Evolutionary conservation across 371 early-diverging fungal species (phyloP), one percentile per base, ranked within the genome.

Genomic region (Apophysomyces variabilis): DNA sequence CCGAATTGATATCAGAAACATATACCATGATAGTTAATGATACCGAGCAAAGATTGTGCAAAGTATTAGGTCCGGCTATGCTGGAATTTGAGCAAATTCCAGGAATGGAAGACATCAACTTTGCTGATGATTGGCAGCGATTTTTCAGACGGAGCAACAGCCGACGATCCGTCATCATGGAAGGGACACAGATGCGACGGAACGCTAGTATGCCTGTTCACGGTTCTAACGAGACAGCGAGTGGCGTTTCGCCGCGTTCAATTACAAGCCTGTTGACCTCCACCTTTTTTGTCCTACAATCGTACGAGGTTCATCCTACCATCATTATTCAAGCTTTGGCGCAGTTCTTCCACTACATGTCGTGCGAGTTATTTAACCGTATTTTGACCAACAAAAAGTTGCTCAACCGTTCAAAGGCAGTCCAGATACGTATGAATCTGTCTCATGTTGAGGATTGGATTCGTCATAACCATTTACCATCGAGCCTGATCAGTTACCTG

Each of bases 401-500:
- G 44, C 85, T 92, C 66, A 88, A 88, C 66, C 90, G 95, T 13
- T 85, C 90, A 26, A 86, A 87, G 57, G 95, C 95, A 1, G 75
- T 93, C 66, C 92, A 90, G 74, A 87, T 94, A 35, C 89, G 91
- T 36, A 84, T 93, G 77, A 96, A 95, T 69, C 63, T 95, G 46
- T 86, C 90, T 0, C 78, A 77, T 32, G 60, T 95, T n/a, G 90
- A 89, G 65, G 94, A 95, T 54, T 95, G 95, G 95, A 81, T 93
- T 47, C 84, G 91, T 35, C 74, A 75, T 32, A 85, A 84, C 50
- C 72, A 73, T n/a, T 56, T 84, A 45, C 87, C 88, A 0, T 63
- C 82, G 1, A 77, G 76, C 7, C 67, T 86, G 4, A 60, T 67
- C 39, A 62, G 70, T 2, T 84, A 86, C 13, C 71, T 87, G 32